Conservation (phyloP, 257 asterid species). For the Orobanche coerulescens region DNA sequence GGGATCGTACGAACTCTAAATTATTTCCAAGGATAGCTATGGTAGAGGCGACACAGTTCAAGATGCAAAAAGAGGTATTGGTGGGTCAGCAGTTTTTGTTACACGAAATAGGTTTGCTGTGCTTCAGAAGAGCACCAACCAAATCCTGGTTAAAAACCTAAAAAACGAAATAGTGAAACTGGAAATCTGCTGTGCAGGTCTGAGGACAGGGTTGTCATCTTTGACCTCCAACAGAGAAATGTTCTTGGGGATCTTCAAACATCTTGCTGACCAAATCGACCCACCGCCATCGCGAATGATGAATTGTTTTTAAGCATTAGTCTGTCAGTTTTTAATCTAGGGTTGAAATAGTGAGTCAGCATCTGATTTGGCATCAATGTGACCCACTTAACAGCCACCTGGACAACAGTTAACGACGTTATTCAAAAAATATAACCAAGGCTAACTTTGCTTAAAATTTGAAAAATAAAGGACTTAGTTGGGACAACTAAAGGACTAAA, state of each 20-base stretch:
- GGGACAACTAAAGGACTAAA: too few relatives aligned
- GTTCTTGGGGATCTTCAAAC: conserved; percentile 80
- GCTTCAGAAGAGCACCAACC: conserved; percentile 74
- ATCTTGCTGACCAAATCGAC: too few relatives aligned
- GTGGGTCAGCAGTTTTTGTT: conserved; percentile 84
- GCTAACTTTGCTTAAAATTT: too few relatives aligned
- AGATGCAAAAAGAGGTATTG: conserved; percentile 80
- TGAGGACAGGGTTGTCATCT: conserved; percentile 80
- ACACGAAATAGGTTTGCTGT: conserved; percentile 93
- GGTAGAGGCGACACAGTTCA: conserved; percentile 75
- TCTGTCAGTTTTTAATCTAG: too few relatives aligned
- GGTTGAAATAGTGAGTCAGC: too few relatives aligned
- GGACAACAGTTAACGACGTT: too few relatives aligned
- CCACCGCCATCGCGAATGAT: too few relatives aligned
- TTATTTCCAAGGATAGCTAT: conserved; percentile 67
- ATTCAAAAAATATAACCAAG: too few relatives aligned
- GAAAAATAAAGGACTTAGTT: too few relatives aligned
- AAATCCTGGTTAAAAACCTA: conserved; percentile 68
- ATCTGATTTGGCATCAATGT: too few relatives aligned
- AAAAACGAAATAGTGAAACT: conserved; percentile 72
- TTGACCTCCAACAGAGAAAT: conserved; percentile 81
- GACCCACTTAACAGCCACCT: too few relatives aligned
- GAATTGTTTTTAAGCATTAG: too few relatives aligned
- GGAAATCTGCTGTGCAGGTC: conserved; percentile 88
- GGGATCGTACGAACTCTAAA: conserved; percentile 86